Evolutionary conservation across 306 rosid genomes (phyloP), one percentile per base, ranked within the genome.

Genomic region (Cyclanthera cordifolia): DNA sequence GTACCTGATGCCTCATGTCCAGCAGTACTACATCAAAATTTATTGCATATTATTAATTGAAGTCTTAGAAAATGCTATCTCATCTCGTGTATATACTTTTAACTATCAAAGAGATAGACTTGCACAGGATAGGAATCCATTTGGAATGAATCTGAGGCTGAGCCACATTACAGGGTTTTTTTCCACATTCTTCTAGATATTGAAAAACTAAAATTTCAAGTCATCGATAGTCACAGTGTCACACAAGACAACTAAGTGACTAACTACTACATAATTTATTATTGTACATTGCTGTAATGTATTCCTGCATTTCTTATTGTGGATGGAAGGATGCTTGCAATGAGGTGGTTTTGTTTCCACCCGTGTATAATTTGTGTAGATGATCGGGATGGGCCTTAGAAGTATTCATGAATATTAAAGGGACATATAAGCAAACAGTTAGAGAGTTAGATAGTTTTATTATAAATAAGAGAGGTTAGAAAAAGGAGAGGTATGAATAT

Each of bases 1-100:
- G 95, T 87, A 78, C 90, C 86, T 34, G 88, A 85, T 23, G 90
- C 90, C 82, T 83, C 95, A 65, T 81, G 81, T 75, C 95, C 88
- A 73, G 90, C 86, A 23, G 95, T 83, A 83, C 95, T 87, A 73
- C 71, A 82, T 68, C 24, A 75, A 69, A 69, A 79, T 27, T 61
- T 51, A 74, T 73, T 69, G 73, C 66, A 73, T 73, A 75, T 70
- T 41, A 71, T 24, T 39, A 54, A 69, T 63, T 19, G n/a, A 50
- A 70, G 8, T 19, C 32, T 4, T 23, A 46, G 49, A 20, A 67
- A 19, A 4, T n/a, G n/a, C n/a, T n/a, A n/a, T n/a, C n/a, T n/a
- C n/a, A n/a, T 85, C 34, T 14, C 28, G 15, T 23, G 49, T 8
- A 34, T 34, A 59, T 34, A 59, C 43, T 59, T 59, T 59, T 13